Conservation (phyloP, 2,329 filamentous ascomycete species). For the Blastomyces emzantsi region DNA sequence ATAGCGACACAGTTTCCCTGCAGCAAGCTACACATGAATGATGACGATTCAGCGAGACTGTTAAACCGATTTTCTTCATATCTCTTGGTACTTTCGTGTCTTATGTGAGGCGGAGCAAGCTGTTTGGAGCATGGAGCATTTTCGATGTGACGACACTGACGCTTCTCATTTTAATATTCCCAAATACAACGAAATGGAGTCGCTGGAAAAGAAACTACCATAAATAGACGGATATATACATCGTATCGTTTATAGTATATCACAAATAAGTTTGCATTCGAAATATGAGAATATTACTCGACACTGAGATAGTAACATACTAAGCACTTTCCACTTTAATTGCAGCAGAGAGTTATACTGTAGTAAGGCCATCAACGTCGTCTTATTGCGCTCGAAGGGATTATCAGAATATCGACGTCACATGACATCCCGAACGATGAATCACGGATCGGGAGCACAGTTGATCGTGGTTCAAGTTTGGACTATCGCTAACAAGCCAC, state of each 20-base stretch:
- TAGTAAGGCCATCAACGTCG: too few relatives aligned
- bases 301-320: too few relatives aligned
- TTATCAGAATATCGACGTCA: not conserved
- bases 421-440: constrained; percentile 1
- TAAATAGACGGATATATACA: not conserved
- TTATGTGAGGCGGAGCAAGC: not conserved
- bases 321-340: too few relatives aligned
- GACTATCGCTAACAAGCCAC: too few relatives aligned
- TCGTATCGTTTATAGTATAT: not conserved
- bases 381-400: too few relatives aligned
- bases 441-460: too few relatives aligned
- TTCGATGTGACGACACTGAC: not conserved
- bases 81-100: not conserved
- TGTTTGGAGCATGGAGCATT: not conserved
- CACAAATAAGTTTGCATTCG: too few relatives aligned
- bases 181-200: not conserved
- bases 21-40: not conserved
- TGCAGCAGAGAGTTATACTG: too few relatives aligned
- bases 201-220: not conserved
- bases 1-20: not conserved
- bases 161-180: not conserved
- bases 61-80: not conserved
- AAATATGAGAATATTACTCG: too few relatives aligned
- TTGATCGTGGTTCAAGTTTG: too few relatives aligned
- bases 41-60: not conserved